These are phyloP conservation scores for Trichoderma asperelloides DNA, from an alignment of 495 filamentous ascomycete species.

Conservation along the genomic window DNA sequence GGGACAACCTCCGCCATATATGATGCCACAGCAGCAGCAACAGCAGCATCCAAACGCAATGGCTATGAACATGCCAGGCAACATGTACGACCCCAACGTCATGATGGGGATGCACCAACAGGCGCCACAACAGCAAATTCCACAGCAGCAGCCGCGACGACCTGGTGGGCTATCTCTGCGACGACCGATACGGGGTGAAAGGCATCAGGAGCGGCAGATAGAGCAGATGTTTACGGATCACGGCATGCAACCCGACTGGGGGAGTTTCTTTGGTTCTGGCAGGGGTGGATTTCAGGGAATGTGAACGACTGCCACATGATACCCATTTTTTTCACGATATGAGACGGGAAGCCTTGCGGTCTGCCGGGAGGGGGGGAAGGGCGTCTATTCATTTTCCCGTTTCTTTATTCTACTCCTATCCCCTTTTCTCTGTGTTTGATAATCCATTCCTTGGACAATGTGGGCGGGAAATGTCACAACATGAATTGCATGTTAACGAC, in stretches of 20 bases:
- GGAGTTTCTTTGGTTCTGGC: conserved; percentile 12
- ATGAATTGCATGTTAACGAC: neutral
- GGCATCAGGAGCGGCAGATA: conserved; percentile 29
- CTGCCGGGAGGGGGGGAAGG: neutral
- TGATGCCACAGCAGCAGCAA: conserved; percentile 28
- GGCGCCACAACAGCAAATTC: neutral
- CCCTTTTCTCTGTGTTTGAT: neutral
- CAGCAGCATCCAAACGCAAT: conserved; percentile 19
- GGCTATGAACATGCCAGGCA: conserved; percentile 10
- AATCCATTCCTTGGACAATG: neutral
- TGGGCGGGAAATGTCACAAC: neutral
- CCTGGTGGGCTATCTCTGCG: conserved; percentile 10
- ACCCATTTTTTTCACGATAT: conserved; percentile 4
- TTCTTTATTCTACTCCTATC: neutral
- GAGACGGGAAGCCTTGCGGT: conserved; percentile 5
- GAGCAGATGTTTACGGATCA: conserved; percentile 27
- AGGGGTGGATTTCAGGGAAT: conserved; percentile 11
- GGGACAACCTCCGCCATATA: conserved; percentile 35
- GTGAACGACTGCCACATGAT: conserved; percentile 9
- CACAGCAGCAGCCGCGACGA: conserved; percentile 14
- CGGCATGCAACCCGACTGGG: conserved; percentile 22
- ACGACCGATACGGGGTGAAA: neutral
- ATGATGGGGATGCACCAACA: conserved; percentile 13
- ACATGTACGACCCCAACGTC: conserved; percentile 25
- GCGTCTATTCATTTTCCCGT: neutral